These are phyloP conservation scores for Amborella trichopoda DNA, from an alignment of 164 flowering plant species.

Conservation along the genomic window DNA sequence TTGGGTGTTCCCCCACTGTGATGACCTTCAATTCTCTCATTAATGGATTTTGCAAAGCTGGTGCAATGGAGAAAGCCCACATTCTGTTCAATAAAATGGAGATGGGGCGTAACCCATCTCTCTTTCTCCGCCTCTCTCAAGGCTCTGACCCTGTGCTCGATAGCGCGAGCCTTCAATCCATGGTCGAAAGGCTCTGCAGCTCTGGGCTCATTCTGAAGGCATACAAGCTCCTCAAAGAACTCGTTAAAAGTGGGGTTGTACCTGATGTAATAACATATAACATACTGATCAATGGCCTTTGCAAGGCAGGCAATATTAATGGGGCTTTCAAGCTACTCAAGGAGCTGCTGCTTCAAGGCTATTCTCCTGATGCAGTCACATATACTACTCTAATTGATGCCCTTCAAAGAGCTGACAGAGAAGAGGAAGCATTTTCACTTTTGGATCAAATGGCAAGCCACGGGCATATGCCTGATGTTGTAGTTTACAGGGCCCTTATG, in stretches of 20 bases:
- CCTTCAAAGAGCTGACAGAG: constrained; percentile 42
- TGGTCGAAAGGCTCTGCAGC: constrained; percentile 39
- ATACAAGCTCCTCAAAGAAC: constrained; percentile 51
- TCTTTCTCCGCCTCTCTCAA: constrained; percentile 80
- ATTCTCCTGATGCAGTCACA: constrained; percentile 49
- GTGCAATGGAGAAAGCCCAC: constrained; percentile 45
- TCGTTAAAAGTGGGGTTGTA: constrained; percentile 46
- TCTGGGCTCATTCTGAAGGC: constrained; percentile 57
- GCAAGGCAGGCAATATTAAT: constrained; percentile 38
- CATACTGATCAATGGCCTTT: constrained; percentile 55
- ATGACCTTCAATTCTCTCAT: constrained; percentile 75
- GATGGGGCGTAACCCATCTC: constrained; percentile 60
- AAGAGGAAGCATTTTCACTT: constrained; percentile 42
- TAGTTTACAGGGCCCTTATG: constrained; percentile 44
- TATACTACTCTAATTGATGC: constrained; percentile 70
- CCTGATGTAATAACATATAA: constrained; percentile 66
- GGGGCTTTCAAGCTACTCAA: constrained; percentile 56
- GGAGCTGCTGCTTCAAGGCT: constrained; percentile 51
- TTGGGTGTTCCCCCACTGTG: constrained; percentile 59
- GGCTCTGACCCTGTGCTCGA: constrained; percentile 40
- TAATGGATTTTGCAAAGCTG: constrained; percentile 63
- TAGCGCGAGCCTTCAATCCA: constrained; percentile 30
- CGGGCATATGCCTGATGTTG: constrained; percentile 26
- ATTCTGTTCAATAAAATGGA: constrained; percentile 67
- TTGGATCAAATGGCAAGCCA: constrained; percentile 38